Percentiles rank a stretch among this genome's conserved stretches.
phyloP scores from a whole-genome alignment of 2,329 filamentous ascomycete genomes.

The Proliferodiscus dingleyae region DNA sequence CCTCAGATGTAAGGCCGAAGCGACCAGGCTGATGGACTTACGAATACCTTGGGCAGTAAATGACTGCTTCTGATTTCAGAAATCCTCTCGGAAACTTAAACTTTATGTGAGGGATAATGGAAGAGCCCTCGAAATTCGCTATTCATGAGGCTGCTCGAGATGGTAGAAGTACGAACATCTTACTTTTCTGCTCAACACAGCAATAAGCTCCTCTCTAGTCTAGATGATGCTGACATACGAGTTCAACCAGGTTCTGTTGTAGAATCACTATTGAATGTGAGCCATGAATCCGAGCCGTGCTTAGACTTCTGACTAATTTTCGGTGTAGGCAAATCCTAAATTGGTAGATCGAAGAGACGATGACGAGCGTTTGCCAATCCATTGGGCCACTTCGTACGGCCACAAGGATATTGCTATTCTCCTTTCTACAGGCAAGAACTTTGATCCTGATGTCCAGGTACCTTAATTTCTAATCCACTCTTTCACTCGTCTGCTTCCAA shows the following conservation, averaged over 20 bases:
- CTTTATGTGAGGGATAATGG: conserved; percentile 13
- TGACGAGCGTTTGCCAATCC: conserved; percentile 83
- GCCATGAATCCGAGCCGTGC: too few relatives aligned
- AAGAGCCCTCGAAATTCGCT: conserved; percentile 61
- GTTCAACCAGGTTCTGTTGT: too few relatives aligned
- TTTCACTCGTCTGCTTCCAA: too few relatives aligned
- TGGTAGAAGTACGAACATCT: conserved; percentile 61
- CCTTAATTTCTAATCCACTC: conserved; percentile 1
- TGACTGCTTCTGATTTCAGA: neutral
- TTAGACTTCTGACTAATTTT: too few relatives aligned
- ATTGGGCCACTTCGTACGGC: conserved; percentile 91
- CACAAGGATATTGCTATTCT: conserved; percentile 68
- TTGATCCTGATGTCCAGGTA: conserved; percentile 80
- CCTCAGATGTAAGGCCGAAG: conserved; percentile 7
- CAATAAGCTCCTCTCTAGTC: conserved; percentile 2
- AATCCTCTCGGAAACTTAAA: neutral
- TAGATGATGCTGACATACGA: too few relatives aligned
- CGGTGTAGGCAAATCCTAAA: conserved; percentile 67
- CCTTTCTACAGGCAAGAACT: conserved; percentile 64
- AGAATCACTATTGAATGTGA: conserved; percentile 69
- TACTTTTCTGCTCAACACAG: conserved; percentile 9
- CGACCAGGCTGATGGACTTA: conserved; percentile 9
- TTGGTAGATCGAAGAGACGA: conserved; percentile 69
- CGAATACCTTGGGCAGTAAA: conserved; percentile 5
- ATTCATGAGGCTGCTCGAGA: conserved; percentile 85